Evolutionary conservation across 2,329 filamentous ascomycete species (phyloP).

Genomic region (Cercospora zeina): DNA sequence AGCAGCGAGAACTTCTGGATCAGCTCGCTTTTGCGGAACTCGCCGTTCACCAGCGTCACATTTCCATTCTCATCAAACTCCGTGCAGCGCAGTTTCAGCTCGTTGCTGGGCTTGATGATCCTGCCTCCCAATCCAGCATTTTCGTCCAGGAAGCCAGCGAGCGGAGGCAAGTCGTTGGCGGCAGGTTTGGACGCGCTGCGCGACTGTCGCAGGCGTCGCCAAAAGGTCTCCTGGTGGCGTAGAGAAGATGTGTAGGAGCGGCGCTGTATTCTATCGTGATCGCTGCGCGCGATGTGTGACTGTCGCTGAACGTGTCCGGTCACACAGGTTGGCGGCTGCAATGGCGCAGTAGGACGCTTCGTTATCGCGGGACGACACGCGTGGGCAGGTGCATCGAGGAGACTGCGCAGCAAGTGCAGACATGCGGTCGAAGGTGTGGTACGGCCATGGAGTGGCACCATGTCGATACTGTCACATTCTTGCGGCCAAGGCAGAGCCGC

Average conservation of each 20-base stretch:
- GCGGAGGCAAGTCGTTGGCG: constrained; percentile 58
- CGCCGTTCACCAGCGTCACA: constrained; percentile 87
- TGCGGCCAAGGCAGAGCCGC: neutral
- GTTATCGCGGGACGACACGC: constrained; percentile 37
- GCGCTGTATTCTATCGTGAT: constrained; percentile 29
- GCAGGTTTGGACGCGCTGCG: constrained; percentile 35
- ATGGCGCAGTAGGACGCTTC: constrained; percentile 10
- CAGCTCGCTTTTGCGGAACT: constrained; percentile 96
- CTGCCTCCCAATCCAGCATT: constrained; percentile 62
- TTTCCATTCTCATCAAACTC: constrained; percentile 92
- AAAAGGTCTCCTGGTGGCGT: constrained; percentile 30
- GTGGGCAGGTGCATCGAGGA: constrained; percentile 56
- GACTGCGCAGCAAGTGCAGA: constrained; percentile 70
- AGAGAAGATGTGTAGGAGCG: constrained; percentile 30
- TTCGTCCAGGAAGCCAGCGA: constrained; percentile 58
- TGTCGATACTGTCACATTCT: constrained; percentile 22
- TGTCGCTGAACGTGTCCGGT: neutral
- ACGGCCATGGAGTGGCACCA: constrained; percentile 34
- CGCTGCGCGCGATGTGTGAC: constrained; percentile 20
- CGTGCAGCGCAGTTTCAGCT: constrained; percentile 85
- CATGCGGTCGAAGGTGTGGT: constrained; percentile 57
- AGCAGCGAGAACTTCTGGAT: constrained; percentile 96
- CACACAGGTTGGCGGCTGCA: constrained; percentile 1
- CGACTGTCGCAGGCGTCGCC: constrained; percentile 32
- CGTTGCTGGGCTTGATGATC: constrained; percentile 75